Evolutionary conservation across 495 filamentous ascomycete species (phyloP).

Genomic region (Margaritispora aquatica): DNA sequence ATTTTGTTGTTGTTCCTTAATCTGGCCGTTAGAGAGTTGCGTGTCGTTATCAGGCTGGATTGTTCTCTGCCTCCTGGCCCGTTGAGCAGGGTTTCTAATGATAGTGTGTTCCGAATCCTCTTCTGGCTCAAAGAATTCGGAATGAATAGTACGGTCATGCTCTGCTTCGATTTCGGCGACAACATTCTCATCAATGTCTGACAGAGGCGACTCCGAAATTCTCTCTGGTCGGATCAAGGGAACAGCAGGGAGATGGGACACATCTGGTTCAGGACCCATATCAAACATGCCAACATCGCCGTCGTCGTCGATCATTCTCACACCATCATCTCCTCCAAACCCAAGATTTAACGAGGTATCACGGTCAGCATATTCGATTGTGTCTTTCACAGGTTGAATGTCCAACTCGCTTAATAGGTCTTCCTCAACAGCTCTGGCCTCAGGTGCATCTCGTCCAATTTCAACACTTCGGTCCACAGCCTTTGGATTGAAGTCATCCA

Average conservation of each 20-base stretch:
- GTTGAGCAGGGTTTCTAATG: slow-evolving; percentile 54
- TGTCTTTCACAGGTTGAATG: slow-evolving; percentile 27
- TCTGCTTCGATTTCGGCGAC: slow-evolving; percentile 46
- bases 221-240: slow-evolving; percentile 33
- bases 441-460: slow-evolving; percentile 74
- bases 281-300: slow-evolving; percentile 54
- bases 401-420: slow-evolving; percentile 66
- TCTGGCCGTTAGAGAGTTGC: slow-evolving; percentile 46
- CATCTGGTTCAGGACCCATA: slow-evolving; percentile 38
- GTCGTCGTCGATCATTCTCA: slow-evolving; percentile 52
- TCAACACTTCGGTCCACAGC: slow-evolving; percentile 63
- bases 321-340: slow-evolving; percentile 38
- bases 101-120: slow-evolving; percentile 46
- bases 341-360: slow-evolving; percentile 41
- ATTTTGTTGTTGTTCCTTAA: slow-evolving; percentile 75
- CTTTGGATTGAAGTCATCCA: slow-evolving; percentile 33
- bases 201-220: slow-evolving; percentile 65
- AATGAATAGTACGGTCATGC: slow-evolving; percentile 45
- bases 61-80: slow-evolving; percentile 69
- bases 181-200: slow-evolving; percentile 55
- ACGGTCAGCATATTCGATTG: slow-evolving; percentile 30
- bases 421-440: slow-evolving; percentile 57
- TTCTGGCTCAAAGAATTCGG: slow-evolving; percentile 30
- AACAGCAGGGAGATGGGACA: slow-evolving; percentile 31
- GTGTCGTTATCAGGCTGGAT: slow-evolving; percentile 63